Conservation (phyloP, 2,329 filamentous ascomycete species). For the Colletotrichum noveboracense region DNA sequence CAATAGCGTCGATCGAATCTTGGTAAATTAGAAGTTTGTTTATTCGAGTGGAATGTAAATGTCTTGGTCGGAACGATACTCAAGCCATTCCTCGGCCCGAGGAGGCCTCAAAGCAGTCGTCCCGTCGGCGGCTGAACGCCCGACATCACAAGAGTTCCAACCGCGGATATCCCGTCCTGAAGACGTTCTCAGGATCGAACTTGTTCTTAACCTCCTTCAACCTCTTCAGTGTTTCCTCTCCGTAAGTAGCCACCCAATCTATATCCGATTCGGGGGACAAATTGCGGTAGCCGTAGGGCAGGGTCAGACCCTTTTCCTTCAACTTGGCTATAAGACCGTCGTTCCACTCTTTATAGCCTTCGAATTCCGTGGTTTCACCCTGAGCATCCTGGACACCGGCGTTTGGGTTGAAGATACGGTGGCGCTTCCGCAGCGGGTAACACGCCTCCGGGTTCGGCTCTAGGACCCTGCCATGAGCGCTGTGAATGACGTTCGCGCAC, state of each 20-base stretch:
- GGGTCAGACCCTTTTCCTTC: slow-evolving; percentile 34
- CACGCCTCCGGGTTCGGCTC: neutral
- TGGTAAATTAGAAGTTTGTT: neutral
- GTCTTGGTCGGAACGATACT: neutral
- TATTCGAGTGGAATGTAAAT: neutral
- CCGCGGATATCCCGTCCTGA: slow-evolving; percentile 2
- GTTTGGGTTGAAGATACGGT: slow-evolving; percentile 28
- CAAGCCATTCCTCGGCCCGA: neutral
- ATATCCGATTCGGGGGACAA: slow-evolving; percentile 18
- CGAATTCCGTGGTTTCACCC: slow-evolving; percentile 27
- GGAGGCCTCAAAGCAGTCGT: neutral
- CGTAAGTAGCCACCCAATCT: slow-evolving; percentile 33
- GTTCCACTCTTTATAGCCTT: slow-evolving; percentile 24
- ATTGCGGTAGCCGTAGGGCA: slow-evolving; percentile 27
- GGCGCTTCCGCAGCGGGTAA: slow-evolving; percentile 34
- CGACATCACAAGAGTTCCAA: neutral
- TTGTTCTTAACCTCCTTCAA: slow-evolving; percentile 16
- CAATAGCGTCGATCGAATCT: neutral
- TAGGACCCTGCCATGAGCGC: neutral
- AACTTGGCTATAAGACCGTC: slow-evolving; percentile 30
- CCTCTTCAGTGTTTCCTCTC: slow-evolving; percentile 25
- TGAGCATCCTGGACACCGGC: slow-evolving; percentile 26
- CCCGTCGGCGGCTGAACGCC: neutral
- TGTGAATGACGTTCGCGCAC: slow-evolving; percentile 4
- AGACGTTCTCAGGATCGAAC: slow-evolving; percentile 20